Evolutionary conservation across 1,284 basidiomycete species (phyloP).

Genomic region (Moesziomyces parantarcticus): DNA sequence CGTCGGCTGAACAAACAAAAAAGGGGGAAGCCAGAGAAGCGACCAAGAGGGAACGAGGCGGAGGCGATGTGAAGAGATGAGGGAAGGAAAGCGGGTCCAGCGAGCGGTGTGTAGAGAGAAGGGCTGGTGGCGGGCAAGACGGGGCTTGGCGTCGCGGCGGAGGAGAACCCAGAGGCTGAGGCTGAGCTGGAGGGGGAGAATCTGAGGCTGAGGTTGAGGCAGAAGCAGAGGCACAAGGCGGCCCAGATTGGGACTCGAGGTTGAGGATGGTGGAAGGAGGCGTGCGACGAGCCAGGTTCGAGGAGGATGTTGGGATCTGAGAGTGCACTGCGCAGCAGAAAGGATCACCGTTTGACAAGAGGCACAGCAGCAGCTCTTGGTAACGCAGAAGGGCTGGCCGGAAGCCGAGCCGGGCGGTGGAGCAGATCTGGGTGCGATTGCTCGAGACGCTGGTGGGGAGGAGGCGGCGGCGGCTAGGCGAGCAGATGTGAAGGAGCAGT

Average conservation of each 20-base stretch:
- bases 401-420: background rate
- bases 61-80: constrained; percentile 17
- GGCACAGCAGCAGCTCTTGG: no score
- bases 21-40: constrained; percentile 5
- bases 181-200: background rate
- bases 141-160: background rate
- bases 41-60: constrained; percentile 7
- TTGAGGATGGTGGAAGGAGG: background rate
- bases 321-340: background rate
- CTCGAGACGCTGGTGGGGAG: background rate
- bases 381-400: background rate
- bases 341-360: no score
- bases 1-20: constrained; percentile 43
- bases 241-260: background rate
- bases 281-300: background rate
- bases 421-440: background rate
- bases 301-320: background rate
- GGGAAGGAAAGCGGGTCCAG: background rate
- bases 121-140: no score
- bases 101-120: no score
- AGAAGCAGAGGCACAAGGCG: no score
- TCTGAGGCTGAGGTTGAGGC: no score
- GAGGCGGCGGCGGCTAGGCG: background rate
- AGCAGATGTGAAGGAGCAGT: background rate
- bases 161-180: background rate